Conservation (phyloP, 1,139 yeast genomes). For the Pichia sp. region DNA sequence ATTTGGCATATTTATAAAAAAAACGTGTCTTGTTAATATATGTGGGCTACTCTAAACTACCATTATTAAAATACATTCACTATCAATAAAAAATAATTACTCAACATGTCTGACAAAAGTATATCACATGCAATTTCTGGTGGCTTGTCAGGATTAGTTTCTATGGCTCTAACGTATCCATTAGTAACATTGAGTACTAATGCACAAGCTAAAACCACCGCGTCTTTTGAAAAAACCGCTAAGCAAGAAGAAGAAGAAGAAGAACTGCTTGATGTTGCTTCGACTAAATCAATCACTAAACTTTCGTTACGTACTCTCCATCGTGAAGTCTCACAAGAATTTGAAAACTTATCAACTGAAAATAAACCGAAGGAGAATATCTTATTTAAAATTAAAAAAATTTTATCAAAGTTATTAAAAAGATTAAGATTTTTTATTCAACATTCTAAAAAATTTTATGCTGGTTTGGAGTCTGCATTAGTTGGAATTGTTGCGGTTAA, state of each 20-base stretch:
- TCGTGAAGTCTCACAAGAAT: not conserved
- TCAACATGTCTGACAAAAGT: slow-evolving; percentile 26
- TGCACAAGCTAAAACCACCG: slow-evolving; percentile 55
- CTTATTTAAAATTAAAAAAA: not conserved
- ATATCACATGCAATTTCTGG: slow-evolving; percentile 87
- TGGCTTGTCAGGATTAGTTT: slow-evolving; percentile 86
- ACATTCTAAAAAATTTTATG: slow-evolving; percentile 38
- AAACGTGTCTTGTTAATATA: too few species aligned
- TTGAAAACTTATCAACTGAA: not conserved
- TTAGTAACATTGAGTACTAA: slow-evolving; percentile 76
- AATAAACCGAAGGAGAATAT: not conserved
- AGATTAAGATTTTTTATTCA: slow-evolving; percentile 7
- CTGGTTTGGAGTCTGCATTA: slow-evolving; percentile 84
- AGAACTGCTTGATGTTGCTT: slow-evolving; percentile 10
- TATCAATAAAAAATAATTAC: too few species aligned
- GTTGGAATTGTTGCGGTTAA: slow-evolving; percentile 83
- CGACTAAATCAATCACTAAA: slow-evolving; percentile 6
- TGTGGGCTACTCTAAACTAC: too few species aligned
- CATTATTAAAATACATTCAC: too few species aligned
- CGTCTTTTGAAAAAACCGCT: slow-evolving; percentile 19
- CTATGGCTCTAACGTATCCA: slow-evolving; percentile 83
- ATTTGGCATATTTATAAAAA: too few species aligned
- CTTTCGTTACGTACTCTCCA: slow-evolving; percentile 3
- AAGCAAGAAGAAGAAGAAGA: slow-evolving; percentile 9
- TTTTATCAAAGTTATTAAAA: slow-evolving; percentile 2